Conservation (phyloP, 805 yeast genomes). For the Zygoascus flipseniorum region DNA sequence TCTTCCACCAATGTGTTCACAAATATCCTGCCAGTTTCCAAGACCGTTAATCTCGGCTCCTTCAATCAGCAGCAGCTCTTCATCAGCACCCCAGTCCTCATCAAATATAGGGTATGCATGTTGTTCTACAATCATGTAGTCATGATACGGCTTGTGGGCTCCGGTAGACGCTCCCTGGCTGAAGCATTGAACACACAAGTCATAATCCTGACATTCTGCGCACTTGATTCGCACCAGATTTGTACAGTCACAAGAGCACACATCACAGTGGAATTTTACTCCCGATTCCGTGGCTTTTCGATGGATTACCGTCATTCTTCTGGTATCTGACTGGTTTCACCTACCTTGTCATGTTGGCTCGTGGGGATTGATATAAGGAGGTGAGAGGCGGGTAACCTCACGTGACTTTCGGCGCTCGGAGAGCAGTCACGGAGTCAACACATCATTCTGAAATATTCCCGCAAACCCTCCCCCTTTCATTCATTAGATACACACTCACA, state of each 20-base stretch:
- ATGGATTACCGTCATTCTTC: slow-evolving; percentile 30
- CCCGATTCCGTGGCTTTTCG: slow-evolving; percentile 32
- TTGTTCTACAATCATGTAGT: slow-evolving; percentile 85
- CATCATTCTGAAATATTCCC: not conserved
- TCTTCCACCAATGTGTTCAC: slow-evolving; percentile 90
- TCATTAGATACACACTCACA: not conserved
- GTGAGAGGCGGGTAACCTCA: slow-evolving; percentile 1
- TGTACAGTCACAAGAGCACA: slow-evolving; percentile 93
- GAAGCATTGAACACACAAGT: slow-evolving; percentile 96
- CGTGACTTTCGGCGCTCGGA: not conserved
- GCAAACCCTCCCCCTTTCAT: not conserved
- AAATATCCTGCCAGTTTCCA: slow-evolving; percentile 98
- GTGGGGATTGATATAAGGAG: not conserved
- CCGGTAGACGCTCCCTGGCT: slow-evolving; percentile 74
- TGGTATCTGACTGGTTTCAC: not conserved
- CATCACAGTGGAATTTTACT: slow-evolving; percentile 58
- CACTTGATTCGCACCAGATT: slow-evolving; percentile 84
- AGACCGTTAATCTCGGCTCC: slow-evolving; percentile 87
- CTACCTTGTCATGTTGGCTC: not conserved
- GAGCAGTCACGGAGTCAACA: not conserved
- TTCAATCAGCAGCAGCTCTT: slow-evolving; percentile 77
- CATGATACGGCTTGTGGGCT: slow-evolving; percentile 90
- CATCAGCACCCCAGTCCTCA: slow-evolving; percentile 97
- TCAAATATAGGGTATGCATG: slow-evolving; percentile 89
- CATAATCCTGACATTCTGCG: slow-evolving; percentile 89